Base-by-base conservation (phyloP, 2,329 filamentous ascomycete species). In the Fusarium sp. region DNA sequence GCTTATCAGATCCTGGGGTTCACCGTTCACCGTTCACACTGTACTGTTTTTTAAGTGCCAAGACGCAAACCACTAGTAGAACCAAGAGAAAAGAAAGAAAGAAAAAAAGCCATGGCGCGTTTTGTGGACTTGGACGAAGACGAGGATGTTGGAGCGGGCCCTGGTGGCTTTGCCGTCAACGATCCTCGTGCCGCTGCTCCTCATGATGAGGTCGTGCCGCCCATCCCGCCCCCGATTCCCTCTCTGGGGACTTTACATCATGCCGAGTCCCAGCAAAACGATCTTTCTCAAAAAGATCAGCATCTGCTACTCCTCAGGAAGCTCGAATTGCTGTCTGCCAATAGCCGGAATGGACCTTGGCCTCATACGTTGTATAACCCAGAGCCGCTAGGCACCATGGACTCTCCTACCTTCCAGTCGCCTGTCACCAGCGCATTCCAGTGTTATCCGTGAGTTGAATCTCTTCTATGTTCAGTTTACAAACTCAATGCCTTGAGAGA, bases 111-210 rank as follows among this genome's bases (percentile, higher is more conserved):
- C 62, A 74, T 74, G 72, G 72, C 72, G 70, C 72, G 72, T 61
- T 74, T 74, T 74, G 71, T 74, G 67, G 72, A 74, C 56, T 73
- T 74, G 61, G 72, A 73, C 52, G 71, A 73, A 23, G 68, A 71
- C 42, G 71, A 74, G 39, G 62, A 72, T 53, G 62, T 48, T 42
- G 59, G 63, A 32, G 63, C 67, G 42, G 63, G 58, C 44, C 66
- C 64, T 55, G 63, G 57, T 53, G 64, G 45, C 51, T 53, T 63
- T 54, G 42, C 62, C 56, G 57, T 55, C 43, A 51, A 44, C 43
- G 54, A 62, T 67, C 44, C 54, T 67, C 62, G 57, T 69, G 65
- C 56, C 45, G 56, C 34, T 44, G 66, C 64, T 64, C 45, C 58
- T 65, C 67, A 71, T 67, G 62, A 72, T 69, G 57, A 67, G 67